Conservation (phyloP, 495 filamentous ascomycete species). For the Xylaria bambusicola region DNA sequence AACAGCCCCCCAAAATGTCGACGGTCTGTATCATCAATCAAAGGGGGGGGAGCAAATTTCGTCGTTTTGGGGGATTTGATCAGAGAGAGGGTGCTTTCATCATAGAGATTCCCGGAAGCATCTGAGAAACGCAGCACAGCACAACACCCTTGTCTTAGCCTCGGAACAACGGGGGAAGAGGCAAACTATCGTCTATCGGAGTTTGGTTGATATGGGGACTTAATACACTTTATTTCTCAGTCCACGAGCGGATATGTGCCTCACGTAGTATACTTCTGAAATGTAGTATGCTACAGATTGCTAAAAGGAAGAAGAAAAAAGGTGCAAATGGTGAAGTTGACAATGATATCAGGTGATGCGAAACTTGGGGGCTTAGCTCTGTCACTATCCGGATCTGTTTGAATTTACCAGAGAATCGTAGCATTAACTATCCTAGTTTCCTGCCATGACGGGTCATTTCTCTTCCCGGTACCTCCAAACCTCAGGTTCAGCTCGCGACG, state of each 20-base stretch:
- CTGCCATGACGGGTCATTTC: conserved; percentile 24
- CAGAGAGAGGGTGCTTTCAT: conserved; percentile 28
- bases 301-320: no score
- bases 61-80: conserved; percentile 17
- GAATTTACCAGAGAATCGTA: conserved; percentile 51
- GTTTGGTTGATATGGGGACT: conserved; percentile 38
- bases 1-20: conserved; percentile 15
- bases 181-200: conserved; percentile 35
- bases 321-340: no score
- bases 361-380: background rate
- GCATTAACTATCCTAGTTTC: conserved; percentile 42
- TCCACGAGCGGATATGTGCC: no score
- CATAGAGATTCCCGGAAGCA: conserved; percentile 28
- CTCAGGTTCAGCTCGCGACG: conserved; percentile 40
- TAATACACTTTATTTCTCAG: conserved; percentile 35
- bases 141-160: conserved; percentile 18
- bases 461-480: conserved; percentile 22
- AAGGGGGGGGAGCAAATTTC: conserved; percentile 12
- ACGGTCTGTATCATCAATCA: conserved; percentile 25
- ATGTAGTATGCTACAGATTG: no score
- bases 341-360: no score
- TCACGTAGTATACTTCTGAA: no score
- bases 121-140: background rate
- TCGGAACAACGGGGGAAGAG: conserved; percentile 17
- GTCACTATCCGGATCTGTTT: background rate